Conservation (phyloP, 1,139 yeast genomes). For the Kodamaea fungicola region DNA sequence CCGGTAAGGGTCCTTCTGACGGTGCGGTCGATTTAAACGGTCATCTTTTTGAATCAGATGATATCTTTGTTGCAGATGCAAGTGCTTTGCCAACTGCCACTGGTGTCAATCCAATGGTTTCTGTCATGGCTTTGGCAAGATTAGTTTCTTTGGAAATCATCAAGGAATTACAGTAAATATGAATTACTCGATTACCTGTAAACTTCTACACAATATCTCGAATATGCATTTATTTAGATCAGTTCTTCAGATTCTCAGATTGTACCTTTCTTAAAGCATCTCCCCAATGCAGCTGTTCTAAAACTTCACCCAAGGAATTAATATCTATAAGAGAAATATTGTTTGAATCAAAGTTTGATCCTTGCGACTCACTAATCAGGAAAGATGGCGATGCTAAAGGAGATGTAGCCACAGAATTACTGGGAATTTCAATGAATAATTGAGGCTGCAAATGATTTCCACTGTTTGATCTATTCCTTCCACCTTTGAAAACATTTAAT, state of each 20-base stretch:
- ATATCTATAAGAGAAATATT: slow-evolving; percentile 21
- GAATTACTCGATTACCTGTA: neutral
- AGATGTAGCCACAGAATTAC: slow-evolving; percentile 6
- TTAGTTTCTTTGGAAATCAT: slow-evolving; percentile 33
- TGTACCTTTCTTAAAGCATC: slow-evolving; percentile 22
- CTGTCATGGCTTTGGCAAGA: slow-evolving; percentile 41
- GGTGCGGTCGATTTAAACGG: slow-evolving; percentile 53
- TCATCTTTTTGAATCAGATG: slow-evolving; percentile 49
- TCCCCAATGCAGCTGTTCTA: slow-evolving; percentile 28
- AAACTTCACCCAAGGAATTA: slow-evolving; percentile 22
- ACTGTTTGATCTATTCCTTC: slow-evolving; percentile 9
- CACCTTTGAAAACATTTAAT: slow-evolving; percentile 19
- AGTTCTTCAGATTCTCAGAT: slow-evolving; percentile 6
- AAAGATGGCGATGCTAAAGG: slow-evolving; percentile 5
- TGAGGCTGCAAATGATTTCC: slow-evolving; percentile 7
- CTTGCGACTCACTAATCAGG: slow-evolving; percentile 6
- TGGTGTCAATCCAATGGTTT: slow-evolving; percentile 56
- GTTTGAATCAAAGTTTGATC: slow-evolving; percentile 10
- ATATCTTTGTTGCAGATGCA: slow-evolving; percentile 56
- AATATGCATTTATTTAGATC: neutral
- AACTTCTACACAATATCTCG: neutral
- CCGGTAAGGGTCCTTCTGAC: slow-evolving; percentile 44
- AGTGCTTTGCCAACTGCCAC: slow-evolving; percentile 57
- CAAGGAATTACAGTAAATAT: slow-evolving; percentile 23
- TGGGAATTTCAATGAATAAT: slow-evolving; percentile 19